phyloP scores from a whole-genome alignment of 1,284 basidiomycete species.

The Tylopilus orsonianus region DNA sequence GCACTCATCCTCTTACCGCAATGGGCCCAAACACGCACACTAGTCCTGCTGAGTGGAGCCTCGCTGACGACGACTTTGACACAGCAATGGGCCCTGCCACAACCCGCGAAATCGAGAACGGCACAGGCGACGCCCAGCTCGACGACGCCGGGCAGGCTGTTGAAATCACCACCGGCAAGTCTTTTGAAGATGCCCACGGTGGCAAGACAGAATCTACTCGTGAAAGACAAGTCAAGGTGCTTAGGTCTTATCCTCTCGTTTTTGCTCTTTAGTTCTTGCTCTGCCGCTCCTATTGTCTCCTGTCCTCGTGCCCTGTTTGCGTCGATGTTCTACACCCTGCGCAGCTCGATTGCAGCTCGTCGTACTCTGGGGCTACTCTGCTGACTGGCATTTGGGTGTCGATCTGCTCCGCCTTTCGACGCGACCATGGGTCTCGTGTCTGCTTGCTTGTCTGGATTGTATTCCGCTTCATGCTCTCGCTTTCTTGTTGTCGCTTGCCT shows the following conservation, averaged over 20 bases:
- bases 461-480: slow-evolving; percentile 31
- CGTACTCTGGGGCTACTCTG: slow-evolving; percentile 23
- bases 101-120: slow-evolving; percentile 28
- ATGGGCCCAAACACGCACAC: slow-evolving; percentile 29
- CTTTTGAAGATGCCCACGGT: slow-evolving; percentile 40
- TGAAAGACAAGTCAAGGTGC: slow-evolving; percentile 87
- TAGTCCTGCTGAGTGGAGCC: slow-evolving; percentile 46
- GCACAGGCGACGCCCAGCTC: slow-evolving; percentile 27
- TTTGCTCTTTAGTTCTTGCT: slow-evolving; percentile 29
- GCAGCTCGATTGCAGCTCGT: slow-evolving; percentile 17
- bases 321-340: slow-evolving; percentile 21
- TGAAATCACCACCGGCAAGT: slow-evolving; percentile 29
- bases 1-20: slow-evolving; percentile 12
- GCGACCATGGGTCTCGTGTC: slow-evolving; percentile 16
- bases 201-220: slow-evolving; percentile 46
- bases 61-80: slow-evolving; percentile 53
- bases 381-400: slow-evolving; percentile 22
- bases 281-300: slow-evolving; percentile 24
- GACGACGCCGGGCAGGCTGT: slow-evolving; percentile 24
- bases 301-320: slow-evolving; percentile 25
- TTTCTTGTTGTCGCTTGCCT: slow-evolving; percentile 50
- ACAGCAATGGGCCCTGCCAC: slow-evolving; percentile 44
- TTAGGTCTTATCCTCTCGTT: slow-evolving; percentile 65
- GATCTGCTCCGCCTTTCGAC: slow-evolving; percentile 20
- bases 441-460: slow-evolving; percentile 25